Evolutionary conservation across 2,329 filamentous ascomycete genomes (phyloP).

Genomic region (Microsporum canis): DNA sequence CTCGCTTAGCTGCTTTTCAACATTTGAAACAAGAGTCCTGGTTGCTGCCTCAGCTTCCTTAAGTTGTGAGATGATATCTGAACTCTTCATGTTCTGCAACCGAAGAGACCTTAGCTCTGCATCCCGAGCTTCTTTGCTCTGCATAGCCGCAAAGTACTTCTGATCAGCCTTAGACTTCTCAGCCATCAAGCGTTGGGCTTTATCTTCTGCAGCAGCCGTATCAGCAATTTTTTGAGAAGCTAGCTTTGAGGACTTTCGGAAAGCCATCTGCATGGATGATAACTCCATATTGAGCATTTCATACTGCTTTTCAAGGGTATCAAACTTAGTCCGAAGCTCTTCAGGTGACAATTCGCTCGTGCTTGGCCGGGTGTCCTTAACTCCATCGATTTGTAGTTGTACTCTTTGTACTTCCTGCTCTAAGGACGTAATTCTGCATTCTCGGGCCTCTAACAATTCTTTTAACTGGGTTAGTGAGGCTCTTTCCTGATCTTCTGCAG

Average conservation of each 20-base stretch:
- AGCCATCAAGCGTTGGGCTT: constrained; percentile 58
- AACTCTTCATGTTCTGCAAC: constrained; percentile 75
- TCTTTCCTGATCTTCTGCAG: constrained; percentile 64
- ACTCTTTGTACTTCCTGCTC: constrained; percentile 74
- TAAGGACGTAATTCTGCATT: constrained; percentile 66
- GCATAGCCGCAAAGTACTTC: constrained; percentile 94
- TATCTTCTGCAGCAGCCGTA: constrained; percentile 63
- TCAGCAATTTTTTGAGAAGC: constrained; percentile 82
- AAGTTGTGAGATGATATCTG: constrained; percentile 82
- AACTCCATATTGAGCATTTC: constrained; percentile 76
- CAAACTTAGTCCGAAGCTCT: constrained; percentile 61
- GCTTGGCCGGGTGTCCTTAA: constrained; percentile 30
- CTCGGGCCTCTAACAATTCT: constrained; percentile 67
- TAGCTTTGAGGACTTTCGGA: constrained; percentile 74
- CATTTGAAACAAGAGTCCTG: constrained; percentile 62
- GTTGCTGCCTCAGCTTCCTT: constrained; percentile 80
- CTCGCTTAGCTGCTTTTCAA: constrained; percentile 85
- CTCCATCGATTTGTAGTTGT: constrained; percentile 43
- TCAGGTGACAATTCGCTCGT: constrained; percentile 54
- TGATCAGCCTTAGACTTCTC: constrained; percentile 96
- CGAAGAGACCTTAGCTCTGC: constrained; percentile 68
- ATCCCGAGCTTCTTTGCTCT: constrained; percentile 77
- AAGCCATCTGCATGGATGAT: constrained; percentile 72
- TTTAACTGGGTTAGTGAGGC: constrained; percentile 60
- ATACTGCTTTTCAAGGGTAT: constrained; percentile 67